A percentile compares a stretch with the other conserved stretches of the same genome.
phyloP scores from a whole-genome alignment of 169 alveolate genomes.

The Toxoplasma gondii region DNA sequence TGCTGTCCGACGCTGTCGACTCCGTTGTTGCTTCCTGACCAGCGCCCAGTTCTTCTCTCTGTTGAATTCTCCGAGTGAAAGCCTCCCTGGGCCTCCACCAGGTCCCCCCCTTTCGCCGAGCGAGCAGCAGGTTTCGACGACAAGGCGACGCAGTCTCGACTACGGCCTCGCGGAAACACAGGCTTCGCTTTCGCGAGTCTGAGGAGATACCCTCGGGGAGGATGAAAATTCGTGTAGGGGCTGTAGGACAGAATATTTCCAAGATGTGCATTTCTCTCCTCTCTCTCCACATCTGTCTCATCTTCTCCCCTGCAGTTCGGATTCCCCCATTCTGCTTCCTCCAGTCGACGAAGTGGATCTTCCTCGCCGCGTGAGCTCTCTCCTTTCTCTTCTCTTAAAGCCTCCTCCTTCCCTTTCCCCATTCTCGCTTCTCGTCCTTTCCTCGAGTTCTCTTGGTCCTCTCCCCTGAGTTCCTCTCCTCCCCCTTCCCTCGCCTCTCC shows the following conservation, averaged over 20 bases:
- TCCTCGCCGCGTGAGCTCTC: neutral
- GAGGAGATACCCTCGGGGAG: neutral
- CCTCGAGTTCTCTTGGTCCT: neutral
- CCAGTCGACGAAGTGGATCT: neutral
- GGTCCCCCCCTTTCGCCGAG: no score
- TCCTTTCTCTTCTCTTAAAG: no score
- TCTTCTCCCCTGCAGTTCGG: no score
- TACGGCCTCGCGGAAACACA: no score
- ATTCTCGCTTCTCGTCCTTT: neutral
- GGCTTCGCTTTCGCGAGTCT: no score
- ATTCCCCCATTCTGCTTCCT: constrained; percentile 7
- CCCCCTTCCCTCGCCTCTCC: neutral
- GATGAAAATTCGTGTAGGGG: constrained; percentile 8
- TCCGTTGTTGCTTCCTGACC: no score
- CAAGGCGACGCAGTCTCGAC: no score
- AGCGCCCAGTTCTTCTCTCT: no score
- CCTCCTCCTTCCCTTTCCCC: neutral
- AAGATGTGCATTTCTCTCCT: neutral
- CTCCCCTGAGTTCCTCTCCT: neutral
- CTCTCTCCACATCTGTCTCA: neutral
- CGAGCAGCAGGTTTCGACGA: no score
- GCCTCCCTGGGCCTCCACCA: no score
- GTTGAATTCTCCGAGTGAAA: no score
- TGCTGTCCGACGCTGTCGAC: no score
- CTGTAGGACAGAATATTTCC: neutral